These are phyloP conservation scores for Fusarium sp. DNA, from an alignment of 2,329 filamentous ascomycete genomes.

Conservation along the genomic window DNA sequence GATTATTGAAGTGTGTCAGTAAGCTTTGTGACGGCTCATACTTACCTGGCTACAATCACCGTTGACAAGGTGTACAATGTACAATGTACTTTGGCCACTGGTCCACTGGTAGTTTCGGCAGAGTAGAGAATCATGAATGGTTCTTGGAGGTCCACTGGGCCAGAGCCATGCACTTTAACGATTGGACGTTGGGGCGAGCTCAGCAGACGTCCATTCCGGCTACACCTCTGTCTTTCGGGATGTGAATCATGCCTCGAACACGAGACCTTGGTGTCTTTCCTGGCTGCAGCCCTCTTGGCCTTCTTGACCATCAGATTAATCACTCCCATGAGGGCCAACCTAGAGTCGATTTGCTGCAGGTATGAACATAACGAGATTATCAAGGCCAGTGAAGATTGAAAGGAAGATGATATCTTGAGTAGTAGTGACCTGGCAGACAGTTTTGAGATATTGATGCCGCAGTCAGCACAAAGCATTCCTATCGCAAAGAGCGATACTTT, in stretches of 20 bases:
- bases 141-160: neutral
- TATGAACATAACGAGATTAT: no score
- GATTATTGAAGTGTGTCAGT: neutral
- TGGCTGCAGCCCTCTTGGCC: no score
- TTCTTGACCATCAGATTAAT: neutral
- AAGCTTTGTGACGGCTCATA: neutral
- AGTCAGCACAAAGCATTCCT: neutral
- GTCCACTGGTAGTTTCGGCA: neutral
- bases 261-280: neutral
- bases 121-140: neutral
- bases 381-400: no score
- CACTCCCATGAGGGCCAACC: neutral
- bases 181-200: neutral
- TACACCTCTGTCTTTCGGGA: neutral
- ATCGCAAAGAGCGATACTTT: neutral
- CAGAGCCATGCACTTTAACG: neutral
- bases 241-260: neutral
- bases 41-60: neutral
- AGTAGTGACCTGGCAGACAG: neutral
- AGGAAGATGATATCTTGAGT: neutral
- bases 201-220: neutral
- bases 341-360: no score
- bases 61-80: neutral
- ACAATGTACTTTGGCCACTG: neutral
- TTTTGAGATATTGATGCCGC: neutral